These are phyloP conservation scores for Thalassiosira profunda DNA, from an alignment of 108 stramenopile species.

Conservation along the genomic window DNA sequence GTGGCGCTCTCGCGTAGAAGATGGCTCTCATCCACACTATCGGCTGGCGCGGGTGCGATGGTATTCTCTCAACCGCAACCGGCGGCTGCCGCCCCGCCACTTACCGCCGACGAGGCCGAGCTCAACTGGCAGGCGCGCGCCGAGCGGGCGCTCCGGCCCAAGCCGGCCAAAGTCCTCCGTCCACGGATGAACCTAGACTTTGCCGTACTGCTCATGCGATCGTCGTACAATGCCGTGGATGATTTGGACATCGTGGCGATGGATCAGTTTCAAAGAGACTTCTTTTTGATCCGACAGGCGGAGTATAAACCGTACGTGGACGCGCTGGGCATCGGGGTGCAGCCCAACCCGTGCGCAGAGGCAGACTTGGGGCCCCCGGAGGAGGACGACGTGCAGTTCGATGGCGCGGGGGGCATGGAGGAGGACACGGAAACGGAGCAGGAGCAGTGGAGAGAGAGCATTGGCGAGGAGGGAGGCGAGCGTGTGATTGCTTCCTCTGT, in stretches of 20 bases:
- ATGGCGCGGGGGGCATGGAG: too few species aligned
- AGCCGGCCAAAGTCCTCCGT: conserved; percentile 71
- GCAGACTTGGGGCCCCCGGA: too few species aligned
- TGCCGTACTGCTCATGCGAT: conserved; percentile 85
- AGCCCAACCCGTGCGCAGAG: too few species aligned
- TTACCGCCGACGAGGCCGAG: conserved; percentile 70
- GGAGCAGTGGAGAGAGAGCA: too few species aligned
- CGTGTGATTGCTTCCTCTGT: too few species aligned
- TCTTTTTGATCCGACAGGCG: conserved; percentile 75
- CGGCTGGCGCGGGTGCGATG: background rate
- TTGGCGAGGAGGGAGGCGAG: too few species aligned
- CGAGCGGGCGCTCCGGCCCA: conserved; percentile 66
- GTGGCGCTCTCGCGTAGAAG: conserved; percentile 22
- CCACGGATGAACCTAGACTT: conserved; percentile 78
- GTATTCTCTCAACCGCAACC: background rate
- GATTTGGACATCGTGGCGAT: conserved; percentile 81
- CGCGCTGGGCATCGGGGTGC: conserved; percentile 60
- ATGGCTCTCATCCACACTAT: background rate
- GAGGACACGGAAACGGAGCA: too few species aligned
- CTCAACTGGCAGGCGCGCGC: conserved; percentile 52
- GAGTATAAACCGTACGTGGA: conserved; percentile 77
- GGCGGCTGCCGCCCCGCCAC: conserved; percentile 67
- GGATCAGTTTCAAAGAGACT: conserved; percentile 93
- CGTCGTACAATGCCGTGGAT: conserved; percentile 85
- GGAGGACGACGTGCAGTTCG: too few species aligned